Evolutionary conservation across 805 yeast species (phyloP).

Genomic region (Candida mattraensis): DNA sequence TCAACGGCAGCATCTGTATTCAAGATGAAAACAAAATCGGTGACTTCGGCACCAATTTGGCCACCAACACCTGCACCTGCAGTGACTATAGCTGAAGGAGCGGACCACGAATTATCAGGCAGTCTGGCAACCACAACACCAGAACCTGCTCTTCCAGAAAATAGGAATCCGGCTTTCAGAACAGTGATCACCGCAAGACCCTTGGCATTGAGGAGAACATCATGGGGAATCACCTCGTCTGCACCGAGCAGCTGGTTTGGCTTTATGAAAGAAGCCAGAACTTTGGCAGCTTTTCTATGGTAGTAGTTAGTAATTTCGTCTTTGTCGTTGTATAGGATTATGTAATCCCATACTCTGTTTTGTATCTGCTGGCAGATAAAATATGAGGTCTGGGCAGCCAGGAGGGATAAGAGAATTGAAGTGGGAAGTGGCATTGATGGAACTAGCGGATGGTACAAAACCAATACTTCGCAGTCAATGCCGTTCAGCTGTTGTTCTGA

Average conservation of each 20-base stretch:
- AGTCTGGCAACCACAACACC: conserved; percentile 93
- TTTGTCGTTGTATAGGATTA: conserved; percentile 1
- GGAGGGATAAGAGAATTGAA: no score
- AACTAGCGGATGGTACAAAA: no score
- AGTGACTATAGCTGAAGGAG: conserved; percentile 92
- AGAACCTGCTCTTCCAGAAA: conserved; percentile 96
- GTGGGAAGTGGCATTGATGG: no score
- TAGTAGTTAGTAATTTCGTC: conserved; percentile 2
- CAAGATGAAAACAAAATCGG: conserved; percentile 92
- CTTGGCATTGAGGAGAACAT: conserved; percentile 81
- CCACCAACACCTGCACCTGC: conserved; percentile 99
- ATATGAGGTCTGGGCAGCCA: no score
- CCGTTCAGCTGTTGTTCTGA: no score
- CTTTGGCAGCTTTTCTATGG: conserved; percentile 84
- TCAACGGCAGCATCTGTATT: conserved; percentile 87
- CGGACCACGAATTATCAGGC: conserved; percentile 96
- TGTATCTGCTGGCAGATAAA: no score
- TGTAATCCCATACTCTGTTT: no score
- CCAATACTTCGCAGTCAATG: no score
- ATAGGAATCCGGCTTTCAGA: conserved; percentile 93
- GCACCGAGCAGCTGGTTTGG: conserved; percentile 94
- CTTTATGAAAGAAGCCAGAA: conserved; percentile 84
- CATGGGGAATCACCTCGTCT: conserved; percentile 87
- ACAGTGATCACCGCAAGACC: conserved; percentile 92
- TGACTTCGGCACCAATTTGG: conserved; percentile 92